These are phyloP conservation scores for Ensete ventricosum DNA, from an alignment of 176 grass and related monocot genomes.

Conservation along the genomic window DNA sequence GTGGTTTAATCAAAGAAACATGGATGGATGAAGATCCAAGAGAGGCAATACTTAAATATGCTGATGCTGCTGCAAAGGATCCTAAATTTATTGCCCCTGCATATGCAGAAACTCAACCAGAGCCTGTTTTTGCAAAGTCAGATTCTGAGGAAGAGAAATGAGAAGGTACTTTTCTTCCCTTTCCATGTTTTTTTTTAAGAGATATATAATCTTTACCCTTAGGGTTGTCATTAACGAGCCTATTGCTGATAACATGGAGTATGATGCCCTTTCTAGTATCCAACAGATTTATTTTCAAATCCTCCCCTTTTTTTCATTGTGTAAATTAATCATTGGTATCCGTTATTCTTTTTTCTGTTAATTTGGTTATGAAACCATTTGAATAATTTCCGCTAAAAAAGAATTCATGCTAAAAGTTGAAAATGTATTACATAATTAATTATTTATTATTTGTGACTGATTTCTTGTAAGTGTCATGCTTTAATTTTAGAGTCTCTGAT, in stretches of 20 bases:
- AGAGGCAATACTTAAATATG: conserved; percentile 93
- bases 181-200: neutral
- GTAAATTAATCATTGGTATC: neutral
- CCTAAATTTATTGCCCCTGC: conserved; percentile 88
- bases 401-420: too few species aligned
- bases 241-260: too few species aligned
- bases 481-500: neutral
- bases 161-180: neutral
- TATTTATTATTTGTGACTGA: too few species aligned
- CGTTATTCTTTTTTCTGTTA: neutral
- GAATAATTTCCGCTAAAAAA: too few species aligned
- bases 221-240: neutral
- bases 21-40: conserved; percentile 99
- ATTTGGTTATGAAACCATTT: too few species aligned
- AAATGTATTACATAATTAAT: too few species aligned
- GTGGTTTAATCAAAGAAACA: conserved; percentile 92
- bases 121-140: conserved; percentile 70
- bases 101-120: conserved; percentile 84
- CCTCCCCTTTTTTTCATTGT: neutral
- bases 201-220: neutral
- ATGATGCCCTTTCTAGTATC: too few species aligned
- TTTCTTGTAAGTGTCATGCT: neutral
- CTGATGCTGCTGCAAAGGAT: conserved; percentile 84
- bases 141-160: conserved; percentile 86
- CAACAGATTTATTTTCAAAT: neutral